phyloP scores from a whole-genome alignment of 225 moss, liverwort and hornwort genomes.

The Rhytidiadelphus loreus region DNA sequence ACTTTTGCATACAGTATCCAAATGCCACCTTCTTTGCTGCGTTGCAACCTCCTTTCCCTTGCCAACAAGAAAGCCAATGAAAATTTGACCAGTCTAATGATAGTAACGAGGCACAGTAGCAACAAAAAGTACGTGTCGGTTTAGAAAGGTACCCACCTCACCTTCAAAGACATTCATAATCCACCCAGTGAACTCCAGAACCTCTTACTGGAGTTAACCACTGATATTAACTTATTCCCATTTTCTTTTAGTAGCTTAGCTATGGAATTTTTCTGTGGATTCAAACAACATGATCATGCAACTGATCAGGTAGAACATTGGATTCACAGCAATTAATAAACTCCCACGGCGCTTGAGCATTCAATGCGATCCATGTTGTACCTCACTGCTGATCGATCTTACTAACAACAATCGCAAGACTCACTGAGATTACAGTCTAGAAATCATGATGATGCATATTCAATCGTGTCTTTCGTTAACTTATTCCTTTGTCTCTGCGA shows the following conservation, averaged over 20 bases:
- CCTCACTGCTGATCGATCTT: neutral
- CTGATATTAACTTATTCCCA: too few relatives aligned
- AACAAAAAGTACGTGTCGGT: neutral
- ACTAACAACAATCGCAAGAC: neutral
- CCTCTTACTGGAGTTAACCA: neutral
- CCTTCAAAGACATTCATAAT: neutral
- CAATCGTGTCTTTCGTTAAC: neutral
- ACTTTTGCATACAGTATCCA: neutral
- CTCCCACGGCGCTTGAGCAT: neutral
- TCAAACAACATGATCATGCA: neutral
- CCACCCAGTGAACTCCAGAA: neutral
- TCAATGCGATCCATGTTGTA: neutral
- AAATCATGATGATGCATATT: neutral
- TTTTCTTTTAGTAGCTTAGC: neutral
- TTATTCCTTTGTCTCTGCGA: neutral
- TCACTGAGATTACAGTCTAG: neutral
- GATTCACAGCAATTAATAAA: neutral
- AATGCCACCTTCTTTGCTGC: fast-evolving
- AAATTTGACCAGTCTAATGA: neutral
- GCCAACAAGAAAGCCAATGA: neutral
- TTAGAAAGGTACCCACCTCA: neutral
- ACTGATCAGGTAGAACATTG: neutral
- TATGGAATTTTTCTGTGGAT: neutral
- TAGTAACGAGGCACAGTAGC: neutral
- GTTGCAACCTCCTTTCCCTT: neutral